Conservation (phyloP, 2,329 filamentous ascomycete species). For the Diaporthe citrichinensis region DNA sequence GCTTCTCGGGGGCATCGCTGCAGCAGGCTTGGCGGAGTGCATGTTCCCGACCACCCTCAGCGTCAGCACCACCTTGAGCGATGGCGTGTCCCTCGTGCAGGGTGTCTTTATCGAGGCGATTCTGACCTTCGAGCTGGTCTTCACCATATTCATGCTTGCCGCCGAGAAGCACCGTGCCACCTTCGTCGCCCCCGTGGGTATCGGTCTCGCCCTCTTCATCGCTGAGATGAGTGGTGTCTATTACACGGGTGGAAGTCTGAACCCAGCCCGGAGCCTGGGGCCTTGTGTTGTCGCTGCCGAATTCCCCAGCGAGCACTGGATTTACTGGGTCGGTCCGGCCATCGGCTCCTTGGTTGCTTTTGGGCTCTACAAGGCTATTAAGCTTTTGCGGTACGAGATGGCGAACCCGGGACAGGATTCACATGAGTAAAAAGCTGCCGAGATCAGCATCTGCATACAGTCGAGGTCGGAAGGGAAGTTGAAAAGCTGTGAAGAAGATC, state of each 20-base stretch:
- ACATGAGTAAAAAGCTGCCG: background rate
- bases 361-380: slow-evolving; percentile 65
- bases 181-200: slow-evolving; percentile 78
- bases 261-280: slow-evolving; percentile 66
- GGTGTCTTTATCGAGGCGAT: slow-evolving; percentile 79
- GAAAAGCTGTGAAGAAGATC: background rate
- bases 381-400: slow-evolving; percentile 63
- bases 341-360: slow-evolving; percentile 64
- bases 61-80: slow-evolving; percentile 68
- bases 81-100: slow-evolving; percentile 65
- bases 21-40: slow-evolving; percentile 69
- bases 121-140: slow-evolving; percentile 73
- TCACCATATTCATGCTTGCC: slow-evolving; percentile 78
- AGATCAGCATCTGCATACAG: no score
- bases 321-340: slow-evolving; percentile 68
- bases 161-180: slow-evolving; percentile 82
- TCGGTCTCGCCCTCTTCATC: slow-evolving; percentile 80
- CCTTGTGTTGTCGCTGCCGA: slow-evolving; percentile 58
- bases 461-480: background rate
- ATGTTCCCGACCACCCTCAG: slow-evolving; percentile 68
- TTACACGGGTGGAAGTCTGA: slow-evolving; percentile 64
- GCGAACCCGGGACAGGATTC: slow-evolving; percentile 27
- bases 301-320: slow-evolving; percentile 65
- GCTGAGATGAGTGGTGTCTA: slow-evolving; percentile 60
- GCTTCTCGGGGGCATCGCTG: slow-evolving; percentile 70